Conservation (phyloP, 495 filamentous ascomycete species). For the Aspergillus bridgeri region DNA sequence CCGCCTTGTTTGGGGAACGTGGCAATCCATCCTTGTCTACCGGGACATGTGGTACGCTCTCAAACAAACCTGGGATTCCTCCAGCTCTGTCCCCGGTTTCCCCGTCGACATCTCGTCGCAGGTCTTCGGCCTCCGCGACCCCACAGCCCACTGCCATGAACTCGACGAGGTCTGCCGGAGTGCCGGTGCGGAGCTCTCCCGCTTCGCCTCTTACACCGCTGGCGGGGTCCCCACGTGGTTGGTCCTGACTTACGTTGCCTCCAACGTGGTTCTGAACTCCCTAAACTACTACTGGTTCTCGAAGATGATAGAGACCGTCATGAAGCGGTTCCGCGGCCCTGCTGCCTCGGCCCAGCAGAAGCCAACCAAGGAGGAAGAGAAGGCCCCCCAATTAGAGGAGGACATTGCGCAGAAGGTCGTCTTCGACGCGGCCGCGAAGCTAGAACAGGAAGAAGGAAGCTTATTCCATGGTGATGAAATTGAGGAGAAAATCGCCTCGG, state of each 20-base stretch:
- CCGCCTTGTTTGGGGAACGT: constrained; percentile 89
- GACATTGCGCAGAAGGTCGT: constrained; percentile 32
- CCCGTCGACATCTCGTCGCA: constrained; percentile 33
- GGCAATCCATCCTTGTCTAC: constrained; percentile 73
- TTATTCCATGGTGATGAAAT: constrained; percentile 27
- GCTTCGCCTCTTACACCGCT: constrained; percentile 45
- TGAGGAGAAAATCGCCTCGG: constrained; percentile 25
- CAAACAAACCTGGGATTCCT: constrained; percentile 36
- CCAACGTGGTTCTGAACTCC: constrained; percentile 76
- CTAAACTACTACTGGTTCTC: constrained; percentile 96
- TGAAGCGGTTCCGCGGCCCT: constrained; percentile 72
- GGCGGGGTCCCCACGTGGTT: constrained; percentile 73
- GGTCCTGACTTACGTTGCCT: constrained; percentile 66
- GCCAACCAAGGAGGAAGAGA: constrained; percentile 14
- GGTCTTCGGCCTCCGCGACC: constrained; percentile 36
- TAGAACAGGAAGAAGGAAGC: constrained; percentile 35
- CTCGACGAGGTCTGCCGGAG: constrained; percentile 32
- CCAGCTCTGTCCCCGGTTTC: constrained; percentile 20
- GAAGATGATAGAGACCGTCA: constrained; percentile 91
- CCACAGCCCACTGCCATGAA: constrained; percentile 32
- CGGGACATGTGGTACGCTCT: constrained; percentile 72
- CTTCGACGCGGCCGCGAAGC: constrained; percentile 35
- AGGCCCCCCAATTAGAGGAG: constrained; percentile 16
- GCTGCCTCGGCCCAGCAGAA: constrained; percentile 2
- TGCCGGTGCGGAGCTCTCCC: constrained; percentile 48